Evolutionary conservation across 2,329 filamentous ascomycete species (phyloP), one percentile per base, ranked within the genome.

Genomic region (Colletotrichum camelliae): DNA sequence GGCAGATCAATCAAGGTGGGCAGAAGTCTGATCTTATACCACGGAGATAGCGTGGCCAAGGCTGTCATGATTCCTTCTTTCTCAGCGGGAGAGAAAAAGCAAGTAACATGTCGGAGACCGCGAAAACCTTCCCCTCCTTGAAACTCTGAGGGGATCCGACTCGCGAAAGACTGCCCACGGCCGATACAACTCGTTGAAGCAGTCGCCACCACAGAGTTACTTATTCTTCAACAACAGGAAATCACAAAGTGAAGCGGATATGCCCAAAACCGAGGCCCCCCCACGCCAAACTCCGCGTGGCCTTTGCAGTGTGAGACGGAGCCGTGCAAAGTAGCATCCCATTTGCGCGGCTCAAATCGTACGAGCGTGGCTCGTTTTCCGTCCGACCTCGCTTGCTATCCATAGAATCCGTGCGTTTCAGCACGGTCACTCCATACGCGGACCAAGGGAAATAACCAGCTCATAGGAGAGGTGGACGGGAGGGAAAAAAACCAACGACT

Each of bases 391-490:
- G 18, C 52, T 33, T 65, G 16, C 61, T 39, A 35, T 64, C 27
- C 33, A 57, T 58, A 55, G 64, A 39, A 68, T 37, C 69, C 27
- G 64, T 73, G 73, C 64, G 68, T 75, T 75, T 75, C 70, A 75
- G 64, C 64, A 60, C 69, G 58, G 67, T 15, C 27, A 55, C 43
- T 58, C 18, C 18, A 60, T 35, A 18, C 15, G 15, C 21, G 27
- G 70, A 37, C 39, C 21, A 52, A 55, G 43, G 39, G 72, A 33
- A n/a, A 62, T 16, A 29, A 43, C 24, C 29, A 24, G 55, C 35
- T 35, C 27, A 21, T 27, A 16, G 64, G n/a, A 21, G 43, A 52
- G 43, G 43, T n/a, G 13, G 4, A 24, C 58, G 33, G 29, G n/a
- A 24, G 31, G 29, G 57, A n/a, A 35, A 33, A 33, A 31, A 65